A percentile compares a stretch with the other conserved stretches of the same genome.
Conservation (phyloP, 306 rosid genomes). For the Trichosanthes truncata region DNA sequence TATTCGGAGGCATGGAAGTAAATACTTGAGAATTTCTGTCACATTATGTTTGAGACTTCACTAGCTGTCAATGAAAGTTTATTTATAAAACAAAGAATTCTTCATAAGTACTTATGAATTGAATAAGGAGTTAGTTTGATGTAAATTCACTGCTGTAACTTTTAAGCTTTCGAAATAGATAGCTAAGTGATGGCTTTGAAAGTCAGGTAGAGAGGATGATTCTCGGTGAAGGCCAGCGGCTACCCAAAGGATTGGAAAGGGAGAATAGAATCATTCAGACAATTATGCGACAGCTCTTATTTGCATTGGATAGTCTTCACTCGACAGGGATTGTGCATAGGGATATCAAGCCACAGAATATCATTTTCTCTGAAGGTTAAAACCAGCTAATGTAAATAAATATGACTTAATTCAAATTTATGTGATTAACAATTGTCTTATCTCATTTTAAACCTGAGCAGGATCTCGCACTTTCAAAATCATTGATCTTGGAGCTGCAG, state of each 20-base stretch:
- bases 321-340: slow-evolving; percentile 96
- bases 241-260: slow-evolving; percentile 85
- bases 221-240: slow-evolving; percentile 65
- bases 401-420: neutral
- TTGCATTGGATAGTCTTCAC: slow-evolving; percentile 90
- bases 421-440: slow-evolving; percentile 1
- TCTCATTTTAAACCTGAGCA: slow-evolving; percentile 25
- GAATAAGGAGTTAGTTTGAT: neutral
- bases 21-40: neutral
- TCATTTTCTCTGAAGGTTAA: slow-evolving; percentile 94
- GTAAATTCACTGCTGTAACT: neutral
- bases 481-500: slow-evolving; percentile 94
- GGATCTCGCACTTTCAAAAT: slow-evolving; percentile 90
- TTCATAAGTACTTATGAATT: no score
- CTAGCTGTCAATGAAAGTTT: no score
- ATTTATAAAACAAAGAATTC: no score
- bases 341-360: slow-evolving; percentile 91
- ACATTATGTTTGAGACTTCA: neutral
- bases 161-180: neutral
- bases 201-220: slow-evolving; percentile 84
- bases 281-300: slow-evolving; percentile 71
- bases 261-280: slow-evolving; percentile 89
- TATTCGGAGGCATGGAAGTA: neutral
- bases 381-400: neutral
- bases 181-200: slow-evolving; percentile 20